Evolutionary conservation across 306 rosid genomes (phyloP).

Genomic region (Sicyos baderoa): DNA sequence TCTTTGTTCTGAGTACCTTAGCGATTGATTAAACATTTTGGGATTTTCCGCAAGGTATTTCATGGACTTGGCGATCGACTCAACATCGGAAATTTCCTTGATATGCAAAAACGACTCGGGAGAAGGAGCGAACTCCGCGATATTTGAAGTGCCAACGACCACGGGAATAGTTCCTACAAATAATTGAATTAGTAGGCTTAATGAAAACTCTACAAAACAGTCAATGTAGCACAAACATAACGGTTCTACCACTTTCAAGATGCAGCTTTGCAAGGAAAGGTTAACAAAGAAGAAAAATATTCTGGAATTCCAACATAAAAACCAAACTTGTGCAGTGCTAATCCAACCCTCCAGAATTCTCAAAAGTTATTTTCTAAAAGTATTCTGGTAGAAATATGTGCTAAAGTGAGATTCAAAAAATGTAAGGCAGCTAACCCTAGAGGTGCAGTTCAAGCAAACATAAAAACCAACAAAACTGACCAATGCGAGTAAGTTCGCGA

Average conservation of each 20-base stretch:
- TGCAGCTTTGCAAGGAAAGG: neutral
- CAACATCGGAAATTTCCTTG: conserved; percentile 53
- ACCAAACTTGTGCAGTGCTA: too few species aligned
- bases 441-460: neutral
- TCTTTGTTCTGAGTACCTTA: conserved; percentile 43
- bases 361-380: too few species aligned
- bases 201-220: conserved; percentile 6
- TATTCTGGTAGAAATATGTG: too few species aligned
- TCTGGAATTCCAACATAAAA: too few species aligned
- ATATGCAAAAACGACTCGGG: conserved; percentile 68
- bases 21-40: conserved; percentile 61
- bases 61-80: conserved; percentile 65
- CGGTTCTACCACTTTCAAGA: neutral
- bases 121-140: conserved; percentile 74
- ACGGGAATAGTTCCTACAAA: conserved; percentile 75
- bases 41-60: conserved; percentile 63
- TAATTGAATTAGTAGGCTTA: neutral
- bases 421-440: neutral
- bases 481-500: neutral
- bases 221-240: neutral
- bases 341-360: too few species aligned
- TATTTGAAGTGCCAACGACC: conserved; percentile 90
- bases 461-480: neutral
- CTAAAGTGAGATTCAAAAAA: too few species aligned
- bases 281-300: too few species aligned